Conservation (phyloP, 805 yeast species). For the Kodamaea jinghongensis region DNA sequence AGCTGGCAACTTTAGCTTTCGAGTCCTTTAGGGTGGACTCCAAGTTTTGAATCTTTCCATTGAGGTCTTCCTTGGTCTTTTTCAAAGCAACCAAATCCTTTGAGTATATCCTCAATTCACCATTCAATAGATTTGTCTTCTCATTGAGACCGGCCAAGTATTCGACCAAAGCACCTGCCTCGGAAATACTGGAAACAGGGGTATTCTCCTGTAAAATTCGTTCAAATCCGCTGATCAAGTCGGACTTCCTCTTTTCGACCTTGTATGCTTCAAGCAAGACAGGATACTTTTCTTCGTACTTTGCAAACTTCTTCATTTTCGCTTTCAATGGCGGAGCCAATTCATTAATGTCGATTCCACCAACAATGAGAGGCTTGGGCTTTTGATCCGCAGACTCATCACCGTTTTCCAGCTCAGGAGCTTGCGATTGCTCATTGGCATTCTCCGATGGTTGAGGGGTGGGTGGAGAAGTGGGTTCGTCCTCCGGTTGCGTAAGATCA, state of each 20-base stretch:
- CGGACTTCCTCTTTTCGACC: slow-evolving; percentile 66
- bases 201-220: slow-evolving; percentile 71
- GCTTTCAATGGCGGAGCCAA: slow-evolving; percentile 57
- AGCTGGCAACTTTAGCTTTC: neutral
- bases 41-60: slow-evolving; percentile 1
- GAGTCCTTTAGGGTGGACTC: slow-evolving; percentile 1
- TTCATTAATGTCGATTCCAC: slow-evolving; percentile 27
- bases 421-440: slow-evolving; percentile 2
- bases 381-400: neutral
- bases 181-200: slow-evolving; percentile 73
- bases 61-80: slow-evolving; percentile 5
- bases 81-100: slow-evolving; percentile 21
- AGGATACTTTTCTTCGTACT: slow-evolving; percentile 92
- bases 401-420: slow-evolving; percentile 4
- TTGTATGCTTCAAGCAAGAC: slow-evolving; percentile 80
- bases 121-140: slow-evolving; percentile 58
- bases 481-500: slow-evolving; percentile 47
- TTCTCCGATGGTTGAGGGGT: neutral
- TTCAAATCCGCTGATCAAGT: slow-evolving; percentile 62
- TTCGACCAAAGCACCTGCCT: slow-evolving; percentile 66
- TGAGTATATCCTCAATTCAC: slow-evolving; percentile 57
- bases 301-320: slow-evolving; percentile 70
- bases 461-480: slow-evolving; percentile 24
- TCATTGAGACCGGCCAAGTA: slow-evolving; percentile 62
- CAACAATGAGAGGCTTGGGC: slow-evolving; percentile 1